Evolutionary conservation across 371 early-diverging fungal genomes (phyloP), one percentile per base, ranked within the genome.

Genomic region (Smittium mucronatum): DNA sequence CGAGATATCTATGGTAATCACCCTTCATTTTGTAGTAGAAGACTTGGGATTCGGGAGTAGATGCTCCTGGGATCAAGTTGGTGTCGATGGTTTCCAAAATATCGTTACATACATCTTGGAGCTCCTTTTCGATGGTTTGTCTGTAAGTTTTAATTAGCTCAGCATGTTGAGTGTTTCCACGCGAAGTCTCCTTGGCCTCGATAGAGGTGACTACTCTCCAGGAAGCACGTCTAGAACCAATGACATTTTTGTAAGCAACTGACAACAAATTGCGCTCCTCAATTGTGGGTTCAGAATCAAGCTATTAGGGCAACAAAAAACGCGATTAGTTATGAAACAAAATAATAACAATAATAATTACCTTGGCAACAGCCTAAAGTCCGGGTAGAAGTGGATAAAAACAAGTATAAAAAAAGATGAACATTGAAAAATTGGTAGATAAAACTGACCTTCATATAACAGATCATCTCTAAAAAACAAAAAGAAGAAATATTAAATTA

Each of bases 1-100:
- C 99, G 70, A 98, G 90, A 82, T 99, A 99, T 76, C 99, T 92
- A 87, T 93, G 93, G 86, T 99, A 99, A 81, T 99, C 99, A 69
- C 99, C 99, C 89, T 94, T 98, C 99, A 99, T 99, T 89, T 99
- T 99, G 86, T 93, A 90, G 85, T 98, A 99, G 81, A 98, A 99
- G 70, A 99, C 98, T 83, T 90, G 91, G 77, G 96, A 93, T 84
- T 98, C 97, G 76, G 92, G 92, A 75, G 88, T 86, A 70, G 85
- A 84, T 69, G 94, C 94, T 69, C 84, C 76, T 70, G 89, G 88
- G 74, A 98, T 90, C 72, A 99, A 84, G 81, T 93, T 83, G 61
- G 90, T 83, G 76, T 93, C 89, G 69, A 99, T 85, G 47, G 97
- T 93, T 26, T 84, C 78, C 74, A 99, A 88, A 72, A 98, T 95